Conservation (phyloP, 2,329 filamentous ascomycete genomes). For the Metarhizium album region DNA sequence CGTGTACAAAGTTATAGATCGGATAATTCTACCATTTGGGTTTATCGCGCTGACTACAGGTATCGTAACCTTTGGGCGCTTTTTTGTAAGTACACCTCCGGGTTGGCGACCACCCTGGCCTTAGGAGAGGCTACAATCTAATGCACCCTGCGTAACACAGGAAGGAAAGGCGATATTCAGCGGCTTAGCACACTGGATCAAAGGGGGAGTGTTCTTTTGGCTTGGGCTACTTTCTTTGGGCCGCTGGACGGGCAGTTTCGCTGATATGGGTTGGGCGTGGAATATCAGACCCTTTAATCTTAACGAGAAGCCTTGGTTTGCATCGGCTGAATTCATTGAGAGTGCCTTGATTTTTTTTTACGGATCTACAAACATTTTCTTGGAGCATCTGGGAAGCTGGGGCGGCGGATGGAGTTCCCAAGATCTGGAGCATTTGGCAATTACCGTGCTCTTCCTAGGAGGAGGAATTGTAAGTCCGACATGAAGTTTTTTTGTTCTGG, state of each 20-base stretch:
- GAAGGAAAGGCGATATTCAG: constrained; percentile 62
- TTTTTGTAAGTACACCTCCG: constrained; percentile 55
- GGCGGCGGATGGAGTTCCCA: constrained; percentile 62
- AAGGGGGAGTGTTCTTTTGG: constrained; percentile 92
- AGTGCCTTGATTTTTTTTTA: constrained; percentile 86
- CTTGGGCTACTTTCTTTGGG: constrained; percentile 79
- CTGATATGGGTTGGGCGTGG: constrained; percentile 91
- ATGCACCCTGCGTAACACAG: constrained; percentile 29
- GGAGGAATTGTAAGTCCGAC: constrained; percentile 62
- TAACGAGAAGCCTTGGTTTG: constrained; percentile 51
- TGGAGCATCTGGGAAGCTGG: constrained; percentile 74
- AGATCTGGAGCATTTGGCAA: constrained; percentile 86
- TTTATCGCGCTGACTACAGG: constrained; percentile 65
- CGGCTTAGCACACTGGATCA: constrained; percentile 86
- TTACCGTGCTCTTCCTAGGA: constrained; percentile 87
- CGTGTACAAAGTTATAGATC: constrained; percentile 59
- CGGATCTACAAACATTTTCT: constrained; percentile 79
- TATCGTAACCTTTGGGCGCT: constrained; percentile 65
- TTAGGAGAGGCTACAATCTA: neutral
- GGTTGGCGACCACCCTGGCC: neutral
- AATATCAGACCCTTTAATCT: constrained; percentile 58
- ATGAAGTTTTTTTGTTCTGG: neutral
- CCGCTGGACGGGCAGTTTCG: constrained; percentile 83
- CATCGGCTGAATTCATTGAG: constrained; percentile 81
- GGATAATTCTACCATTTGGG: constrained; percentile 66